These are phyloP conservation scores for Monilinia vaccinii-corymbosi DNA, from an alignment of 2,329 filamentous ascomycete species.

Conservation along the genomic window DNA sequence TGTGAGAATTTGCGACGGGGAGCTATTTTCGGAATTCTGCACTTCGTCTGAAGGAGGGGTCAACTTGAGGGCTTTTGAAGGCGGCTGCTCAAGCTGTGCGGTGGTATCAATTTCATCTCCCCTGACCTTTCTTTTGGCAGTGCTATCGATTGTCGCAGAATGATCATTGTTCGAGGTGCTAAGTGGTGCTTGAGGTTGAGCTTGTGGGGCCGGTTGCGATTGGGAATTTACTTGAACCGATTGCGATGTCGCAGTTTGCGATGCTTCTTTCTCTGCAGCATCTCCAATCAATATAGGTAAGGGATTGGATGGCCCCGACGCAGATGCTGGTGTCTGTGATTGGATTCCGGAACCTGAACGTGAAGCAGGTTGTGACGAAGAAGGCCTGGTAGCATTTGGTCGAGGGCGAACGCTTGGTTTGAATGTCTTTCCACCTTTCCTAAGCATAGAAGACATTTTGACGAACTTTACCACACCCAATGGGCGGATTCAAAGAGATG, in stretches of 20 bases:
- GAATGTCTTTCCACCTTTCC: constrained; percentile 35
- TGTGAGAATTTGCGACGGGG: neutral
- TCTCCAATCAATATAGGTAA: neutral
- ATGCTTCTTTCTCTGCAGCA: neutral
- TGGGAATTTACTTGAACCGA: constrained; percentile 1
- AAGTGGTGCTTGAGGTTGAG: neutral
- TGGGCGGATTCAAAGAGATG: constrained; percentile 7
- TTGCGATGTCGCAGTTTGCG: neutral
- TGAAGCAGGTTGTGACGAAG: constrained; percentile 31
- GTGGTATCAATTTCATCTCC: neutral
- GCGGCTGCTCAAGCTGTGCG: neutral
- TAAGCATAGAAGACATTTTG: constrained; percentile 12
- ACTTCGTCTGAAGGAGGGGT: constrained; percentile 1
- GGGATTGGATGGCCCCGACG: constrained; percentile 13
- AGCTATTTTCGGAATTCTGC: neutral
- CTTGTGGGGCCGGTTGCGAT: neutral
- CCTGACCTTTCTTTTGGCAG: neutral
- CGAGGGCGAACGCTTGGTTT: constrained; percentile 57
- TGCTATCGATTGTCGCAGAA: neutral
- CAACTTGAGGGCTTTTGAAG: constrained; percentile 1
- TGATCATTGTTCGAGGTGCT: neutral
- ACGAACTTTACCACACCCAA: neutral
- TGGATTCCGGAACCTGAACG: constrained; percentile 34
- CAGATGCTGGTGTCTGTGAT: constrained; percentile 23
- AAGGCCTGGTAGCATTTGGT: constrained; percentile 37